phyloP scores from a whole-genome alignment of 805 yeast genomes.

The Metschnikowia kunwiensis region DNA sequence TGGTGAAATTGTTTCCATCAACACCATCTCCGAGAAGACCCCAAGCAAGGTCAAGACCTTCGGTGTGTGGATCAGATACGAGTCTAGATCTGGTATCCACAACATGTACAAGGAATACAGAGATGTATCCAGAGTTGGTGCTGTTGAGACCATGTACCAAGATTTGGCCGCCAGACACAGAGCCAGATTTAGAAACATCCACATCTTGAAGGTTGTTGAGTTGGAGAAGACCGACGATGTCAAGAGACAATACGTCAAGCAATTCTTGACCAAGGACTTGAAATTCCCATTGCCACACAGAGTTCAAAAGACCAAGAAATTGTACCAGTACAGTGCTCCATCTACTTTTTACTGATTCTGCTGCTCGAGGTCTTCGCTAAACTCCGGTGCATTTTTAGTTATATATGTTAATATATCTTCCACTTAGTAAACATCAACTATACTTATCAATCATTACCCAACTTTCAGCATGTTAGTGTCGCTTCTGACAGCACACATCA shows the following conservation, averaged over 20 bases:
- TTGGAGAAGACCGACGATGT: slow-evolving; percentile 96
- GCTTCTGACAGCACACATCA: too few species aligned
- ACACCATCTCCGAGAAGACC: slow-evolving; percentile 87
- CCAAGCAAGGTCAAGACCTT: slow-evolving; percentile 99
- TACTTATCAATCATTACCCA: too few species aligned
- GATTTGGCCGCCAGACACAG: slow-evolving; percentile 99
- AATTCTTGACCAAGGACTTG: slow-evolving; percentile 91
- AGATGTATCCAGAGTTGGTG: slow-evolving; percentile 98
- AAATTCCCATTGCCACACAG: slow-evolving; percentile 99
- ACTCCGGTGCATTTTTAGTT: slow-evolving; percentile 17
- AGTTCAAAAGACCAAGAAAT: slow-evolving; percentile 83
- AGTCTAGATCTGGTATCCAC: slow-evolving; percentile 99
- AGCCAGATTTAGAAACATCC: slow-evolving; percentile 99
- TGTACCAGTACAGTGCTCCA: slow-evolving; percentile 92
- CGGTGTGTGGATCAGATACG: slow-evolving; percentile 99
- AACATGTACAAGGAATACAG: slow-evolving; percentile 99
- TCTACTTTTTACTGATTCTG: slow-evolving; percentile 86
- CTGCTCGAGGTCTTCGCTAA: slow-evolving; percentile 8
- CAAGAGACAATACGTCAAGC: slow-evolving; percentile 98
- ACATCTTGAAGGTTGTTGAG: slow-evolving; percentile 99
- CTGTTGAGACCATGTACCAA: slow-evolving; percentile 97
- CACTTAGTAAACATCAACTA: slow-evolving; percentile 4
- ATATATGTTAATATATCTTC: slow-evolving; percentile 19
- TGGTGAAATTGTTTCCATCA: slow-evolving; percentile 97
- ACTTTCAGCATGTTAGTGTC: too few species aligned